These are phyloP conservation scores for Fusarium humuli DNA, from an alignment of 2,329 filamentous ascomycete genomes.

Conservation along the genomic window DNA sequence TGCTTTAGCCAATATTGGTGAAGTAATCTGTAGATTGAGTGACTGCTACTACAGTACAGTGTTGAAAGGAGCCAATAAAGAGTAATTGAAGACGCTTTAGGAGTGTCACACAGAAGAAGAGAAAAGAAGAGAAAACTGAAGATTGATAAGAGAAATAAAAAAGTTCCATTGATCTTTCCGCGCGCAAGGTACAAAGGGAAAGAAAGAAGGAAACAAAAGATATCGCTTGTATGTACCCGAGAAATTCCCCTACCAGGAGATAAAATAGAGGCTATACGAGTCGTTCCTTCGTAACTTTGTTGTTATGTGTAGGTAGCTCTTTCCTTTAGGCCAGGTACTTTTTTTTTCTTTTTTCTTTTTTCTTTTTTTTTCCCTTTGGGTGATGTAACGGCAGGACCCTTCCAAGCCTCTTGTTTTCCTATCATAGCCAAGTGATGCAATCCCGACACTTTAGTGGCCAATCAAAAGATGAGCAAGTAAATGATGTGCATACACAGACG, in stretches of 20 bases:
- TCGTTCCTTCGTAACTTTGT: background rate
- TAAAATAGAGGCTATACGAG: background rate
- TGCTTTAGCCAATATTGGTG: background rate
- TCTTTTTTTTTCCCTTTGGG: no score
- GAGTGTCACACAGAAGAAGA: background rate
- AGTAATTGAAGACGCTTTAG: background rate
- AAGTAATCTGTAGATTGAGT: background rate
- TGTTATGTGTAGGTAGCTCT: background rate
- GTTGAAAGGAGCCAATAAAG: background rate
- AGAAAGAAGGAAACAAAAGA: background rate
- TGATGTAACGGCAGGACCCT: conserved; percentile 1
- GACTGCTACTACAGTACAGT: background rate
- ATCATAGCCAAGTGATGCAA: background rate
- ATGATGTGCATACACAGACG: conserved; percentile 7
- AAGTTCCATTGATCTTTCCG: background rate
- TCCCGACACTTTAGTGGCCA: background rate
- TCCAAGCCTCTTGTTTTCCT: background rate
- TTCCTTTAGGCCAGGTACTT: background rate
- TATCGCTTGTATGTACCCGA: background rate
- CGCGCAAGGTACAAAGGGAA: background rate
- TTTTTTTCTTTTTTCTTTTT: no score
- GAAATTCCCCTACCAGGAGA: background rate
- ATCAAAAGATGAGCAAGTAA: background rate
- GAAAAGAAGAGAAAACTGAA: background rate
- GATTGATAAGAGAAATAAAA: background rate